phyloP scores from a whole-genome alignment of 2,329 filamentous ascomycete genomes.

The Talaromyces sp. region DNA sequence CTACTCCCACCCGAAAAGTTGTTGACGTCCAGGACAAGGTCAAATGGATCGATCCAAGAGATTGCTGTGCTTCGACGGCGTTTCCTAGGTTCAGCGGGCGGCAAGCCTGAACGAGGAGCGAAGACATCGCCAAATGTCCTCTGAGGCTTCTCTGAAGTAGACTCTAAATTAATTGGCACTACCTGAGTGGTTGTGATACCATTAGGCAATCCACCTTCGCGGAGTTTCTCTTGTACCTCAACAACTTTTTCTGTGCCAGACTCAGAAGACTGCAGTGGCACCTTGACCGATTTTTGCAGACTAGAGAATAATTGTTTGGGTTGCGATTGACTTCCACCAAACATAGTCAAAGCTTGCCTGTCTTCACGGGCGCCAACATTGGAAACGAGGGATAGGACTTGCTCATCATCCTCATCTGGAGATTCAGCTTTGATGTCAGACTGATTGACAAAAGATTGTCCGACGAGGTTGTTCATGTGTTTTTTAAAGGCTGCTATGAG shows the following conservation, averaged over 20 bases:
- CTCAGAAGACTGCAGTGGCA: conserved; percentile 40
- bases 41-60: conserved; percentile 47
- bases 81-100: conserved; percentile 44
- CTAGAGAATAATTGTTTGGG: conserved; percentile 85
- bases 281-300: conserved; percentile 59
- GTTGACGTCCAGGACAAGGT: conserved; percentile 39
- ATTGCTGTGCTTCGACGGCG: conserved; percentile 34
- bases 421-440: conserved; percentile 37
- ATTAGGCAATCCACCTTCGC: conserved; percentile 70
- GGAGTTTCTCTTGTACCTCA: conserved; percentile 54
- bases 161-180: conserved; percentile 52
- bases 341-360: conserved; percentile 71
- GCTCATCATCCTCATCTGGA: conserved; percentile 39
- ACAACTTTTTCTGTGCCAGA: conserved; percentile 38
- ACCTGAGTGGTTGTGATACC: conserved; percentile 73
- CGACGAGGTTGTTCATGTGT: conserved; percentile 64
- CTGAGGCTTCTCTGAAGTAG: conserved; percentile 31
- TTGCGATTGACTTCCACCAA: conserved; percentile 74
- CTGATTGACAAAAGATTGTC: conserved; percentile 59
- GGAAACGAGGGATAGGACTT: conserved; percentile 37
- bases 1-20: conserved; percentile 40
- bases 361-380: conserved; percentile 51
- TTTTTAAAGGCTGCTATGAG: conserved; percentile 63
- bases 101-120: conserved; percentile 40
- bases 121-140: conserved; percentile 52